Evolutionary conservation across 2,329 filamentous ascomycete species (phyloP), one percentile per base, ranked within the genome.

Genomic region (Triangularia setosa): DNA sequence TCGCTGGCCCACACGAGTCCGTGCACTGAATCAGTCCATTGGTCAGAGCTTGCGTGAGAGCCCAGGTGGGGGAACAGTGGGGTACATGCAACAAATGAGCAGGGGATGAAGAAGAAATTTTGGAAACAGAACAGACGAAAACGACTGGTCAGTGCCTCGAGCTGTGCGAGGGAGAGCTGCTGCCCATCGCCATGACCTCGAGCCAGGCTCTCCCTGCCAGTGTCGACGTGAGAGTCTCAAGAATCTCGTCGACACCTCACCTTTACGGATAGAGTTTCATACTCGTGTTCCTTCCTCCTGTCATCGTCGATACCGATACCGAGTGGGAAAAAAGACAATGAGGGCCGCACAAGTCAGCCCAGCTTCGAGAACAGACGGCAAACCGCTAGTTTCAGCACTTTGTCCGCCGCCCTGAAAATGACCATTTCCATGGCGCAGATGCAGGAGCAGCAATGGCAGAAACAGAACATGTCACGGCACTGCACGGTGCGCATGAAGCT

Each of bases 101-200:
- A 62, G 57, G 53, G 65, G 40, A 62, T 48, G 40, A 63, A 67
- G 62, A 66, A 68, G 66, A 69, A 68, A 67, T 68, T 67, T 64
- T 64, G 66, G 58, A 67, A 65, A 68, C 59, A 44, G 62, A 61
- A 63, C 56, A 64, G n/a, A 60, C 53, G 55, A 60, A 55, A 58
- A 60, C 61, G 27, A 61, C 62, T 67, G 65, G 65, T 53, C 62
- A 63, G 59, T 62, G 56, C 65, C 48, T 48, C 40, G 40, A 48
- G 40, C 40, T 48, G 40, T 48, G 40, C 5, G 40, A 48, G 40
- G 40, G 40, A n/a, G 11, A 48, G 7, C 40, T 24, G 30, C 40
- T 58, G 55, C 27, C 27, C 55, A 27, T 58, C 27, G 55, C 27
- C 55, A 16, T 48, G 40, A 59, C 63, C 63, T 30, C 60, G 63